A percentile compares a stretch with the other conserved stretches of the same genome.
phyloP scores from a whole-genome alignment of 495 filamentous ascomycete genomes.

The Hypoxylon lienhwacheense region DNA sequence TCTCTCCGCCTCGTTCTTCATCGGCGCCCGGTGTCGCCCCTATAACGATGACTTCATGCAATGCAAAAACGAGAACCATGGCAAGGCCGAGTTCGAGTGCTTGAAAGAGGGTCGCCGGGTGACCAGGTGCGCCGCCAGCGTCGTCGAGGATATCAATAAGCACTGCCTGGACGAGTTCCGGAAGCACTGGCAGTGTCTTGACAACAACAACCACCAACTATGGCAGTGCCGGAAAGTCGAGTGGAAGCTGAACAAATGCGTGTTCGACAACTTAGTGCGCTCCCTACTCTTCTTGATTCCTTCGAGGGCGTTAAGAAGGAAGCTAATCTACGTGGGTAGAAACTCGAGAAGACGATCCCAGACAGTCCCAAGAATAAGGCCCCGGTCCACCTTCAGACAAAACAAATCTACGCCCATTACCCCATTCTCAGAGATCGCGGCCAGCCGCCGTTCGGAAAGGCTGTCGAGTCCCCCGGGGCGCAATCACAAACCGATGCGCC shows the following conservation, averaged over 20 bases:
- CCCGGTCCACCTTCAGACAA: conserved; percentile 80
- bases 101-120: conserved; percentile 95
- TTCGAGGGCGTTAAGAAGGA: background rate
- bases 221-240: conserved; percentile 85
- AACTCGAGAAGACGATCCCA: conserved; percentile 87
- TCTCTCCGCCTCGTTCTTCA: conserved; percentile 91
- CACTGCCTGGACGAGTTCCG: conserved; percentile 89
- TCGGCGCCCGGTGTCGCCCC: conserved; percentile 87
- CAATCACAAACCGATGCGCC: conserved; percentile 31
- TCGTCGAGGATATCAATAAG: conserved; percentile 97
- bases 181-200: conserved; percentile 90
- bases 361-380: conserved; percentile 73
- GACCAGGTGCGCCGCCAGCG: conserved; percentile 91
- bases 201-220: conserved; percentile 94
- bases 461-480: conserved; percentile 42
- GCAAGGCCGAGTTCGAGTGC: conserved; percentile 89
- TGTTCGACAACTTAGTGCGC: conserved; percentile 91
- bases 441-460: conserved; percentile 38
- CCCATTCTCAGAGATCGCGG: conserved; percentile 43
- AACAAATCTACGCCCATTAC: conserved; percentile 72
- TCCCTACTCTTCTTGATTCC: background rate
- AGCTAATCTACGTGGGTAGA: conserved; percentile 53
- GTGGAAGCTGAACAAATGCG: conserved; percentile 85
- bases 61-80: conserved; percentile 90
- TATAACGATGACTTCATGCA: conserved; percentile 99